Base-by-base conservation (phyloP, 2,329 filamentous ascomycete genomes). In the Calonectria ilicicola region DNA sequence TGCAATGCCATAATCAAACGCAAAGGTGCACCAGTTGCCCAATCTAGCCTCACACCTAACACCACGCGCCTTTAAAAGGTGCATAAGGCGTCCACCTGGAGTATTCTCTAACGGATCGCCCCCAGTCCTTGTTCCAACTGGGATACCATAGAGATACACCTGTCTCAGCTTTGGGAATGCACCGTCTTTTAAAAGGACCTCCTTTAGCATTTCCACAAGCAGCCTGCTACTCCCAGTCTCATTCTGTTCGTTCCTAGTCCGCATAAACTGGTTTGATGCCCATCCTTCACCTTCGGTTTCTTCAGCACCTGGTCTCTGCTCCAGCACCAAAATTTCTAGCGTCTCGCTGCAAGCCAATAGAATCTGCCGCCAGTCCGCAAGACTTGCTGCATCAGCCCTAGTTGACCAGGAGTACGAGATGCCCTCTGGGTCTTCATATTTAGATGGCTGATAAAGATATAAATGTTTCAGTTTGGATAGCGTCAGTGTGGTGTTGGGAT, bases 281-380 rank as follows among this genome's bases (percentile, higher is more conserved):
- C 51, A 56, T 56, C 51, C 51, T 19, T 56, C 51, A 27, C 32
- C n/a, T 19, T 56, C 51, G 19, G 51, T 56, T 26, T 56, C 51
- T 56, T 56, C 51, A 56, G 56, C 56, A 27, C 56, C 38, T 10
- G 56, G 56, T 42, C 56, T 62, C 21, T 62, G 56, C 32, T 62
- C 56, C 5, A 62, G 12, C 6, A 62, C 56, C 35, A 62, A n/a
- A 7, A 35, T 42, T 9, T 62, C 38, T 10, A 62, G 38, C 21
- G 56, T 40, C 12, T 12, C 26, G 8, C 56, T n/a, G 32, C 21
- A 40, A 8, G 56, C 56, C 23, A 62, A 9, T 21, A 62, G 7
- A n/a, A 42, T 42, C 14, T 40, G 15, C 38, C 26, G 23, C 56
- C 56, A 62, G n/a, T 62, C 38, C 15, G 35, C 35, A 15, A 62